Percentiles rank a stretch among this genome's conserved stretches.
Evolutionary conservation across 2,329 filamentous ascomycete genomes (phyloP).

Genomic region (Thelonectria discophora): DNA sequence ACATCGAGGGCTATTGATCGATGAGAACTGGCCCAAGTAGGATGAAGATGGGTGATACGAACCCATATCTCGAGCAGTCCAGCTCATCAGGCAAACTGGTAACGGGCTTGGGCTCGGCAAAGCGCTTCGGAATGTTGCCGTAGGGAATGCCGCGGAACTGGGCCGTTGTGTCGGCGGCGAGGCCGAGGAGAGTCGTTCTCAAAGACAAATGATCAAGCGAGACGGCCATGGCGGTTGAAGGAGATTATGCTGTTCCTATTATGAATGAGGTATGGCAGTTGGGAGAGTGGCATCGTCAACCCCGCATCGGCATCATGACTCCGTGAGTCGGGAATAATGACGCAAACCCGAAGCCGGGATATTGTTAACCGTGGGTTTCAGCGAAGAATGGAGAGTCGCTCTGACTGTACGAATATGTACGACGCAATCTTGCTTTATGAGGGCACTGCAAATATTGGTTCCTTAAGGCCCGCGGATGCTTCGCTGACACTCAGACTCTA

Average conservation of each 20-base stretch:
- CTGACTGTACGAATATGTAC: too few species aligned
- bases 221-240: not conserved
- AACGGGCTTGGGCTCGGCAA: conserved; percentile 1
- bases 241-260: not conserved
- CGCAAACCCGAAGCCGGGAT: too few species aligned
- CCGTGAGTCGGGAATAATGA: too few species aligned
- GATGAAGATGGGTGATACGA: not conserved
- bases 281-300: too few species aligned
- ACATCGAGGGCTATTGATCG: conserved; percentile 51
- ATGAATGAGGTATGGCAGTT: too few species aligned
- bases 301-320: too few species aligned
- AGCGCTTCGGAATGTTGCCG: conserved; percentile 14
- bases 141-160: conserved; percentile 26
- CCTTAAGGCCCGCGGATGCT: too few species aligned
- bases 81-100: not conserved
- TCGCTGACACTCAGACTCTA: too few species aligned
- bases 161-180: not conserved
- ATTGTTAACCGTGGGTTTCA: too few species aligned
- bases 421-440: too few species aligned
- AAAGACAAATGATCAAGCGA: conserved; percentile 1
- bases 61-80: conserved; percentile 21
- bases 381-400: too few species aligned
- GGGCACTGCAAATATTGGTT: too few species aligned
- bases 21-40: not conserved
- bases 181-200: not conserved